A percentile compares a stretch with the other conserved stretches of the same genome.
Evolutionary conservation across 202 grass and related monocot species (phyloP).

Genomic region (Zizania palustris): DNA sequence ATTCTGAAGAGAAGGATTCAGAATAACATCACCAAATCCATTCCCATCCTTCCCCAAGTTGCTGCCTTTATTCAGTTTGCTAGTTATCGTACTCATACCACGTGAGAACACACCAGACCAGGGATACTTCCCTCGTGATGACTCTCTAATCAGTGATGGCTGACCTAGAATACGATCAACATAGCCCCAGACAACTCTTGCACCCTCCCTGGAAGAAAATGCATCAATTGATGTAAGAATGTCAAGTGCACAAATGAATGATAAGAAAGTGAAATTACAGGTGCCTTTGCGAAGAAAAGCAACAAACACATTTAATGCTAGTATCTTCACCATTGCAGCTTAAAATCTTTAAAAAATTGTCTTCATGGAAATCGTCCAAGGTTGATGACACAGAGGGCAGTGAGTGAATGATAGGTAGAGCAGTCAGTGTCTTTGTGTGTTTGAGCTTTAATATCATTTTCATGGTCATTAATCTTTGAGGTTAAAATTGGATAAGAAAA

Average conservation of each 20-base stretch:
- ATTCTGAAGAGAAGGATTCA: conserved; percentile 92
- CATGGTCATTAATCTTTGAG: conserved; percentile 11
- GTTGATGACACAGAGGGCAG: background rate
- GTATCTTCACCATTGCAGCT: conserved; percentile 19
- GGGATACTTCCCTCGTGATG: conserved; percentile 88
- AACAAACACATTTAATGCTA: conserved; percentile 10
- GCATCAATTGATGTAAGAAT: background rate
- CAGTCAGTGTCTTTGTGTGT: background rate
- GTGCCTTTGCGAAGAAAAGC: conserved; percentile 11
- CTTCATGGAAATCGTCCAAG: background rate
- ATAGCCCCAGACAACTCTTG: conserved; percentile 96
- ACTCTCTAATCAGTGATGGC: conserved; percentile 96
- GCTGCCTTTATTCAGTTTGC: conserved; percentile 65
- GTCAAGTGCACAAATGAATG: conserved; percentile 6
- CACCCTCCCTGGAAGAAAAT: conserved; percentile 82
- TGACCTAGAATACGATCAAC: conserved; percentile 97
- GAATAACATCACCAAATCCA: conserved; percentile 97
- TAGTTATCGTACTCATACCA: conserved; percentile 62
- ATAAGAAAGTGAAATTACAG: background rate
- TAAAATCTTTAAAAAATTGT: conserved; percentile 8
- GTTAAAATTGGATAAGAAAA: conserved; percentile 4
- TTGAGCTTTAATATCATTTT: background rate
- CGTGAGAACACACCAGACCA: conserved; percentile 79
- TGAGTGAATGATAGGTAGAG: conserved; percentile 12
- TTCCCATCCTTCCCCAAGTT: conserved; percentile 64